Evolutionary conservation across 2,329 filamentous ascomycete species (phyloP), one percentile per base, ranked within the genome.

Genomic region (Colletotrichum navitas): DNA sequence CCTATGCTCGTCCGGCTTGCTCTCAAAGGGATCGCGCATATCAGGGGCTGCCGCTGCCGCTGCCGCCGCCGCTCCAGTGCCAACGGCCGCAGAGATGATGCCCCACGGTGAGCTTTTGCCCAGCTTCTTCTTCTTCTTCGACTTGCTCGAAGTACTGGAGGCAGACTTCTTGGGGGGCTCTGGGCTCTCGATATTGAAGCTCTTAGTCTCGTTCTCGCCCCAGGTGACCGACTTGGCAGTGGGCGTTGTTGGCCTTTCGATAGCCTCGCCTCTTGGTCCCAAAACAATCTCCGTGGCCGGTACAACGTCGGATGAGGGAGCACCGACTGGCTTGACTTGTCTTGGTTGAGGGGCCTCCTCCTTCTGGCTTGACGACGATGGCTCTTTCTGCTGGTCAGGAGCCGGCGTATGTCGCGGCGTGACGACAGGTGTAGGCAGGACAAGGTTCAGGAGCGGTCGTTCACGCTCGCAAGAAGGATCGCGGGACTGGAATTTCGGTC

Each of bases 131-230:
- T 70, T 68, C 39, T 78, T 55, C 80, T 78, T 52, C 6, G 66
- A 58, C 43, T 75, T 79, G 34, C 64, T 69, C 59, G 66, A 66
- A 29, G 74, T 74, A 52, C 74, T 78, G 45, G 81, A 80, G 12
- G 73, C 72, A 58, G 79, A 77, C 63, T 76, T 80, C 73, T 77
- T 80, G n/a, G 76, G 63, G 12, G 71, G 76, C 55, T 88, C 87
- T 8, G 90, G 87, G 63, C 86, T 91, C 70, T 89, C 88, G 14
- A 88, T 84, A 60, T 91, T 88, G 72, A 89, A 92, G 71, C 89
- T 87, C 77, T 91, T 89, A 5, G 87, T 91, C 76, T 90, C 85
- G 73, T 91, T 90, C 71, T 90, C 83, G 14, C 89, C 90, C 90
- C 89, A 92, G 16, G 85, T 90, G 5, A 92, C 90, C 52, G 82